phyloP scores from a whole-genome alignment of 2,329 filamentous ascomycete species.

The Periglandula ipomoeae region DNA sequence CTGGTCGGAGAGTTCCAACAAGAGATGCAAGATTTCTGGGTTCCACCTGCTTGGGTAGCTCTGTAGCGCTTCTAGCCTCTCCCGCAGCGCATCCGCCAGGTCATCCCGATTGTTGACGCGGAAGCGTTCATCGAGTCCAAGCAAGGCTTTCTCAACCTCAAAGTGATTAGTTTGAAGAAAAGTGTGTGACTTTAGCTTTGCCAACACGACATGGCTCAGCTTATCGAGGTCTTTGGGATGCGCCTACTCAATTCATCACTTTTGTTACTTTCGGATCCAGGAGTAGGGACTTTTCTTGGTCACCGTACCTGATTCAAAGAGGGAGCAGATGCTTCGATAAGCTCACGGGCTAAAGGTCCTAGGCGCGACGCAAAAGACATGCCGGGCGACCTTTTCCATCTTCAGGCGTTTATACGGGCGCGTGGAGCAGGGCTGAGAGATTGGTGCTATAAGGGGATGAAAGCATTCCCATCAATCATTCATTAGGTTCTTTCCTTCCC shows the following conservation, averaged over 20 bases:
- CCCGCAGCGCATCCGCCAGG: constrained; percentile 61
- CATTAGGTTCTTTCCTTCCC: too few species aligned
- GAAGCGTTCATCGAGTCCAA: constrained; percentile 79
- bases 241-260: constrained; percentile 14
- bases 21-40: constrained; percentile 69
- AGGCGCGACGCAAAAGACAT: constrained; percentile 68
- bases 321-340: constrained; percentile 57
- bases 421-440: too few species aligned
- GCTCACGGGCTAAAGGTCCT: constrained; percentile 56
- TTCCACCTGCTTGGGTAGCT: constrained; percentile 51
- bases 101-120: constrained; percentile 69
- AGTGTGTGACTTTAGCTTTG: constrained; percentile 42
- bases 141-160: constrained; percentile 54
- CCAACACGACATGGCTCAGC: constrained; percentile 40
- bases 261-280: too few species aligned
- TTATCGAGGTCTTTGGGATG: constrained; percentile 29
- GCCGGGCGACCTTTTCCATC: constrained; percentile 2
- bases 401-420: too few species aligned
- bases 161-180: constrained; percentile 67
- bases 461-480: too few species aligned
- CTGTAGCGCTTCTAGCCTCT: constrained; percentile 50
- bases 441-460: too few species aligned
- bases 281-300: too few species aligned
- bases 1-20: constrained; percentile 73
- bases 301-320: constrained; percentile 40